A percentile compares a stretch with the other conserved stretches of the same genome.
phyloP scores from a whole-genome alignment of 305 asterid species.

The Fraxinus xanthoxyloides region DNA sequence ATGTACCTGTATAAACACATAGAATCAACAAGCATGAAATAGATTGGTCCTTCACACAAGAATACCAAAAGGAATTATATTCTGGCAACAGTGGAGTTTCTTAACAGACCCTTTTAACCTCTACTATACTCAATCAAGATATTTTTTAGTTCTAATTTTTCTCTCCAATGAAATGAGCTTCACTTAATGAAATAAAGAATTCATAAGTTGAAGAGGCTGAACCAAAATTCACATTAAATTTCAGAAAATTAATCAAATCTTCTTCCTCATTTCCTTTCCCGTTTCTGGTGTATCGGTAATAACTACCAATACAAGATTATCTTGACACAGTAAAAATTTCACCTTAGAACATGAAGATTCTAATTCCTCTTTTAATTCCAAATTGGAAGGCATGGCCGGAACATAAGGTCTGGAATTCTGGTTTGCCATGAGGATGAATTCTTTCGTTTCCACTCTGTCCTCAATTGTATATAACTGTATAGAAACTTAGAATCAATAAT shows the following conservation, averaged over 20 bases:
- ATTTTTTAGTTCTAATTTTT: background rate
- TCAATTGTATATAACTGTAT: conserved; percentile 51
- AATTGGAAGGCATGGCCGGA: conserved; percentile 34
- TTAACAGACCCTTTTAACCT: background rate
- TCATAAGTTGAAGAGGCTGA: background rate
- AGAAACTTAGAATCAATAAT: background rate
- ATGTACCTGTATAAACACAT: conserved; percentile 46
- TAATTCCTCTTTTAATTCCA: conserved; percentile 49
- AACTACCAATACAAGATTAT: background rate
- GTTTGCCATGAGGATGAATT: conserved; percentile 40
- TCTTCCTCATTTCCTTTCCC: background rate
- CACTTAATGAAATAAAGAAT: background rate
- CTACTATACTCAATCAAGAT: background rate
- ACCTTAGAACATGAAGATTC: conserved; percentile 58
- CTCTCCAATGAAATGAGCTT: background rate
- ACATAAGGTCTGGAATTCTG: conserved; percentile 53
- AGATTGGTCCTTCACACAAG: background rate
- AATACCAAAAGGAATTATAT: background rate
- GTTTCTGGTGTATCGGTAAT: background rate
- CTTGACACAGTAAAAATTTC: background rate
- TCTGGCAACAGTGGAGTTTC: background rate
- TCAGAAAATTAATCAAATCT: background rate
- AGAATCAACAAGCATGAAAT: background rate
- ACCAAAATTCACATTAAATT: background rate
- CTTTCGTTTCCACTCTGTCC: conserved; percentile 36